These are phyloP conservation scores for Candida stauntonica DNA, from an alignment of 805 yeast genomes.

Conservation along the genomic window DNA sequence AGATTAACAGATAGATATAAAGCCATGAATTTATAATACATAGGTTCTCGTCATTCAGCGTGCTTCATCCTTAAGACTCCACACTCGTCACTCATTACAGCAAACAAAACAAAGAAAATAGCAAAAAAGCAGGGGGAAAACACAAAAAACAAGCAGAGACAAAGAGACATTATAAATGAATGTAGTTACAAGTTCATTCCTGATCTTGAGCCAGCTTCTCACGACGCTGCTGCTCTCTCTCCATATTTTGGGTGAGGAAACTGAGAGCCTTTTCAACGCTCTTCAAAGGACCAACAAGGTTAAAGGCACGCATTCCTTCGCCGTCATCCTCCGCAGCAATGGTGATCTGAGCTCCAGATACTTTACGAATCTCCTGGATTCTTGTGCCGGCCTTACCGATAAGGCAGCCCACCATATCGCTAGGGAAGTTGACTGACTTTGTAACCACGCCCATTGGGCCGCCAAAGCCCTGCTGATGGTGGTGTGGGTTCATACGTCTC, in stretches of 20 bases:
- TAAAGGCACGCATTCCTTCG: constrained; percentile 61
- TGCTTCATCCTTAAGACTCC: too few species aligned
- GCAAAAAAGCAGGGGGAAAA: background rate
- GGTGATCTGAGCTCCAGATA: constrained; percentile 72
- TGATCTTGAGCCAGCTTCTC: constrained; percentile 25
- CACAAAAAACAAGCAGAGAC: background rate
- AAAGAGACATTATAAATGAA: background rate
- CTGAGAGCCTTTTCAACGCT: constrained; percentile 55
- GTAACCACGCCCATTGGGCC: constrained; percentile 18
- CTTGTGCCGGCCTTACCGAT: constrained; percentile 84
- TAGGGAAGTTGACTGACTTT: constrained; percentile 57
- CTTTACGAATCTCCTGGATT: constrained; percentile 79
- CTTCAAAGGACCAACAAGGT: constrained; percentile 53
- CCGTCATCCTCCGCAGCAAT: constrained; percentile 68
- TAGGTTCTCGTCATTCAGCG: constrained; percentile 6
- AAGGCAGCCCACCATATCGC: constrained; percentile 82
- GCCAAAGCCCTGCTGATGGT: background rate
- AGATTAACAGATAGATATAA: too few species aligned
- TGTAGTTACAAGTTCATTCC: constrained; percentile 5
- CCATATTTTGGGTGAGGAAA: constrained; percentile 52
- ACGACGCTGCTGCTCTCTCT: constrained; percentile 53
- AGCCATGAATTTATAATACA: constrained; percentile 11
- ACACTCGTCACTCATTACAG: too few species aligned
- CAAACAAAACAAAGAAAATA: background rate
- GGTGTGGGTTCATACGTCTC: constrained; percentile 7